Evolutionary conservation across 768 basidiomycete species (phyloP).

Genomic region (Kwoniella newhampshirensis): DNA sequence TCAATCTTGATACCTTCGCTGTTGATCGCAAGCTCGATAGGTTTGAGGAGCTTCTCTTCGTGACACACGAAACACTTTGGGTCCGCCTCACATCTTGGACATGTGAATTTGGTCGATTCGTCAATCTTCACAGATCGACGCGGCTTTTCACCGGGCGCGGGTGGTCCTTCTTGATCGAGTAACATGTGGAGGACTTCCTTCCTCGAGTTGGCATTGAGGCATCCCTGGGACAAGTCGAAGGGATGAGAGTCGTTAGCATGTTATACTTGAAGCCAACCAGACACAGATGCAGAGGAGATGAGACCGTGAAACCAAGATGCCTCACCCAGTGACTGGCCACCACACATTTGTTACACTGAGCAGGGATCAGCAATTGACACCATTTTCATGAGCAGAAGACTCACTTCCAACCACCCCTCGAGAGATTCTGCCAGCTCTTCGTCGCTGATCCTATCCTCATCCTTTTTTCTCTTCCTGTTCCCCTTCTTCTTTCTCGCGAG

Average conservation of each 20-base stretch:
- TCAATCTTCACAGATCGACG: constrained; percentile 33
- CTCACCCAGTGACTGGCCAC: constrained; percentile 42
- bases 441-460: constrained; percentile 33
- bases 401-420: constrained; percentile 40
- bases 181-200: constrained; percentile 29
- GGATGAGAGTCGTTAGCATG: too few species aligned
- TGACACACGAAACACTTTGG: constrained; percentile 39
- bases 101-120: constrained; percentile 28
- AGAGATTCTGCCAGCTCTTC: constrained; percentile 28
- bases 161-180: constrained; percentile 29
- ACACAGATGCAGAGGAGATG: neutral
- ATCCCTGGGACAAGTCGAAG: constrained; percentile 28
- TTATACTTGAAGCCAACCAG: too few species aligned
- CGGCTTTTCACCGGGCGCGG: constrained; percentile 18
- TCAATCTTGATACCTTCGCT: too few species aligned
- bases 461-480: constrained; percentile 14
- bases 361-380: neutral
- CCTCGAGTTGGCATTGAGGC: constrained; percentile 23
- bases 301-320: too few species aligned
- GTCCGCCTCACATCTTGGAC: constrained; percentile 26
- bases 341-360: constrained; percentile 34
- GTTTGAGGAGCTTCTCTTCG: constrained; percentile 4
- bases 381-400: neutral
- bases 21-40: neutral
- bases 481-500: constrained; percentile 24